Evolutionary conservation across 768 basidiomycete species (phyloP).

Genomic region (Auriculariales sp.): DNA sequence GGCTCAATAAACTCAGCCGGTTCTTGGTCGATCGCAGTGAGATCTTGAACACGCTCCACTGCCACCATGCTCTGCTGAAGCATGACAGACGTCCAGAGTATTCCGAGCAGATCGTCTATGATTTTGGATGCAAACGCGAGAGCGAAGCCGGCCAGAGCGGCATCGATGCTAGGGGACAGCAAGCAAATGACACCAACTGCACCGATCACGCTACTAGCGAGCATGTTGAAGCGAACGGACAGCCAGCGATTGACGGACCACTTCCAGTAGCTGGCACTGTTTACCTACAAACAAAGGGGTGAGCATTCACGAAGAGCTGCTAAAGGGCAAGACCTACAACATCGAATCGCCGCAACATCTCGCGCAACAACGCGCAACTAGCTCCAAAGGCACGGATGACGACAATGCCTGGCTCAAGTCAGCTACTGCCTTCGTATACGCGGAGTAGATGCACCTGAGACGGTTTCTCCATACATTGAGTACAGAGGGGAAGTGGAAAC

Average conservation of each 20-base stretch:
- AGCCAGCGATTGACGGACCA: slow-evolving; percentile 73
- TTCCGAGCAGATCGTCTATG: slow-evolving; percentile 51
- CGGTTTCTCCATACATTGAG: slow-evolving; percentile 36
- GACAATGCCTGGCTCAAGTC: too few species aligned
- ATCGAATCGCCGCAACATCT: slow-evolving; percentile 72
- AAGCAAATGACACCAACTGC: slow-evolving; percentile 54
- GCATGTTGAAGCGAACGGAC: slow-evolving; percentile 71
- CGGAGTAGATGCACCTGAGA: too few species aligned
- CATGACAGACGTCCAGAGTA: slow-evolving; percentile 71
- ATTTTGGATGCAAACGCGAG: slow-evolving; percentile 72
- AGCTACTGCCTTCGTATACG: too few species aligned
- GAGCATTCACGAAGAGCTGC: slow-evolving; percentile 71
- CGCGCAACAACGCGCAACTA: slow-evolving; percentile 69
- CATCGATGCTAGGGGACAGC: slow-evolving; percentile 54
- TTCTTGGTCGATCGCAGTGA: slow-evolving; percentile 65
- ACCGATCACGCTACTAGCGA: slow-evolving; percentile 61
- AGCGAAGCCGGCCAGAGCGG: slow-evolving; percentile 75
- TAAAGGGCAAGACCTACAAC: slow-evolving; percentile 67
- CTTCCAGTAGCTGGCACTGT: not conserved
- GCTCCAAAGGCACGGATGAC: slow-evolving; percentile 77
- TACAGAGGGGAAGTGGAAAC: slow-evolving; percentile 35
- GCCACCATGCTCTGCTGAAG: slow-evolving; percentile 91
- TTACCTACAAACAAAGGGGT: not conserved
- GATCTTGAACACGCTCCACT: slow-evolving; percentile 83
- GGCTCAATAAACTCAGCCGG: slow-evolving; percentile 77